phyloP scores from a whole-genome alignment of 2,329 filamentous ascomycete genomes.

The Colletotrichum somersetense region DNA sequence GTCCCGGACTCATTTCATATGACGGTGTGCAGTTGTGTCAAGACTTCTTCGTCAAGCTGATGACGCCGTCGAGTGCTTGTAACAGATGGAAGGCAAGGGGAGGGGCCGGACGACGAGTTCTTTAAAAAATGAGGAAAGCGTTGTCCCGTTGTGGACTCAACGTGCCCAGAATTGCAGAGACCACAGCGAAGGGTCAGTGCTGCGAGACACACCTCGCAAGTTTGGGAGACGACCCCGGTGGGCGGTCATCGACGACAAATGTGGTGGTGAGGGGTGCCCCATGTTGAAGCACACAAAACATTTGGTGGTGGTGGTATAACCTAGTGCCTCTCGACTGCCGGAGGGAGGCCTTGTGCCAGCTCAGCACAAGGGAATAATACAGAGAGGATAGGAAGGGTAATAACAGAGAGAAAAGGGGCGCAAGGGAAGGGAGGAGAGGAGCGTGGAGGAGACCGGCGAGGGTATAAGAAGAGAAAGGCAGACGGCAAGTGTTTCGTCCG shows the following conservation, averaged over 20 bases:
- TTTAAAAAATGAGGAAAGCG: not conserved
- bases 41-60: not conserved
- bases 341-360: not conserved
- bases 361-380: not conserved
- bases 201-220: slow-evolving; percentile 8
- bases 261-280: slow-evolving; percentile 5
- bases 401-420: not conserved
- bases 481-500: not conserved
- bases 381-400: too few relatives aligned
- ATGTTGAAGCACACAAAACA: not conserved
- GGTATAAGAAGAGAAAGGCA: not conserved
- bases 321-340: slow-evolving; percentile 1
- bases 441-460: not conserved
- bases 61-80: not conserved
- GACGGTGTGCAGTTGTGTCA: not conserved
- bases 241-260: slow-evolving; percentile 11
- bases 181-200: slow-evolving; percentile 21
- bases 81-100: too few relatives aligned
- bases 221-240: slow-evolving; percentile 12
- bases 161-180: slow-evolving; percentile 25
- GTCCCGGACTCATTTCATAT: not conserved
- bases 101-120: not conserved
- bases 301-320: not conserved
- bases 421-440: not conserved
- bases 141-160: slow-evolving; percentile 1